phyloP scores from a whole-genome alignment of 148 eudicot species.

The Rhododendron henanense region DNA sequence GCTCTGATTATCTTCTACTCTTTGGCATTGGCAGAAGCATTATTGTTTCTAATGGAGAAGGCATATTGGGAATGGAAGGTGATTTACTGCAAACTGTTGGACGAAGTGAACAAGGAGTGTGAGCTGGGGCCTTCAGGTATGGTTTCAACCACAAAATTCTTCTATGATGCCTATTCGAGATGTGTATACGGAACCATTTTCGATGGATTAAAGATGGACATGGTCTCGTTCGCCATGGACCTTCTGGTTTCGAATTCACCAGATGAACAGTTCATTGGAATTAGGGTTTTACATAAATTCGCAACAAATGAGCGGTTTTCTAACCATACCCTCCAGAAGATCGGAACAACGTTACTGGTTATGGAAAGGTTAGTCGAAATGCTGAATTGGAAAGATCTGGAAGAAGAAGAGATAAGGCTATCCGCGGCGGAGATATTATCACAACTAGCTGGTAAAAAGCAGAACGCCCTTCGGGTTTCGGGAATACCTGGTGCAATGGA shows the following conservation, averaged over 20 bases:
- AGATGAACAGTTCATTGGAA: slow-evolving; percentile 86
- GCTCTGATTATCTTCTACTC: too few relatives aligned
- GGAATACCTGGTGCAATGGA: too few relatives aligned
- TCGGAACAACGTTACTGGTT: too few relatives aligned
- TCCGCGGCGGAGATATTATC: too few relatives aligned
- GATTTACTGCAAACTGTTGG: slow-evolving; percentile 42
- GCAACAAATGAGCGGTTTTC: slow-evolving; percentile 29
- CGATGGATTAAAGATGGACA: slow-evolving; percentile 90
- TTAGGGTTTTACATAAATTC: slow-evolving; percentile 51
- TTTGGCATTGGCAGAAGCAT: too few relatives aligned
- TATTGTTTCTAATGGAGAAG: too few relatives aligned
- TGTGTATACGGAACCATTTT: slow-evolving; percentile 81
- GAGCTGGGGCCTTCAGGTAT: slow-evolving; percentile 61
- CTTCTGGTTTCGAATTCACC: slow-evolving; percentile 62
- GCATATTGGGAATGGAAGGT: slow-evolving; percentile 78
- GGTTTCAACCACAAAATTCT: slow-evolving; percentile 65
- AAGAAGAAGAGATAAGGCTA: too few relatives aligned
- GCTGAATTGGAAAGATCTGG: too few relatives aligned
- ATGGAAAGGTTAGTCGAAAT: too few relatives aligned
- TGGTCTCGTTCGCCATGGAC: slow-evolving; percentile 85
- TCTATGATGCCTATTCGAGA: slow-evolving; percentile 86
- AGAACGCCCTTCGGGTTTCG: too few relatives aligned
- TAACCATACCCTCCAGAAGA: too few relatives aligned
- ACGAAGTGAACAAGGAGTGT: slow-evolving; percentile 56
- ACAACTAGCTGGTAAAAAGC: too few relatives aligned